Conservation (phyloP, 140 eudicot species). For the Oenanthe javanica region DNA sequence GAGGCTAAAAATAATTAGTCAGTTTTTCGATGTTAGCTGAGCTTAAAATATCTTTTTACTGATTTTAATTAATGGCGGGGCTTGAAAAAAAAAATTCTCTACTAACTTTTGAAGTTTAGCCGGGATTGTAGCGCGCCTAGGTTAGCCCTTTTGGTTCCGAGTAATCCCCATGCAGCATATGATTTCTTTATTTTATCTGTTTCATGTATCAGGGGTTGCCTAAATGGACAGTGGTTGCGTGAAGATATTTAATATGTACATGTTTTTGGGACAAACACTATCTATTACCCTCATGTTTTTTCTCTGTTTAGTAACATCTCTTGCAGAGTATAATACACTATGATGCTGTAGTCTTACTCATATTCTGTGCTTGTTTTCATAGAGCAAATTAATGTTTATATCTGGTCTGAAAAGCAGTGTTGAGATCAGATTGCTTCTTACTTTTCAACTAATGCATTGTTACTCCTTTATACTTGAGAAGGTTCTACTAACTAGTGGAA, state of each 20-base stretch:
- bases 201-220: not conserved
- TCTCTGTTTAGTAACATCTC: conserved; percentile 1
- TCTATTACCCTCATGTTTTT: not conserved
- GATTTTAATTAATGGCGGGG: too few species aligned
- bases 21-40: too few species aligned
- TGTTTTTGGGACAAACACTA: conserved; percentile 4
- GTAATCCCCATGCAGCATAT: not conserved
- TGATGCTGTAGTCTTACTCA: not conserved
- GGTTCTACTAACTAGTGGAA: too few species aligned
- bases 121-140: too few species aligned
- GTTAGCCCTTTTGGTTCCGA: too few species aligned
- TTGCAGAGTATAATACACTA: not conserved
- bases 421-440: not conserved
- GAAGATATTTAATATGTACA: not conserved
- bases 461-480: too few species aligned
- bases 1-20: too few species aligned
- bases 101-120: too few species aligned
- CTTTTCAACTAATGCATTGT: not conserved
- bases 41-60: too few species aligned
- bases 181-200: not conserved
- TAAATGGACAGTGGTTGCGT: not conserved
- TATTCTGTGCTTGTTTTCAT: not conserved
- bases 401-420: not conserved
- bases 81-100: too few species aligned
- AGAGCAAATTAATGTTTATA: not conserved